Evolutionary conservation across 2,329 filamentous ascomycete genomes (phyloP), one percentile per base, ranked within the genome.

Genomic region (Sarocladium kiliense): DNA sequence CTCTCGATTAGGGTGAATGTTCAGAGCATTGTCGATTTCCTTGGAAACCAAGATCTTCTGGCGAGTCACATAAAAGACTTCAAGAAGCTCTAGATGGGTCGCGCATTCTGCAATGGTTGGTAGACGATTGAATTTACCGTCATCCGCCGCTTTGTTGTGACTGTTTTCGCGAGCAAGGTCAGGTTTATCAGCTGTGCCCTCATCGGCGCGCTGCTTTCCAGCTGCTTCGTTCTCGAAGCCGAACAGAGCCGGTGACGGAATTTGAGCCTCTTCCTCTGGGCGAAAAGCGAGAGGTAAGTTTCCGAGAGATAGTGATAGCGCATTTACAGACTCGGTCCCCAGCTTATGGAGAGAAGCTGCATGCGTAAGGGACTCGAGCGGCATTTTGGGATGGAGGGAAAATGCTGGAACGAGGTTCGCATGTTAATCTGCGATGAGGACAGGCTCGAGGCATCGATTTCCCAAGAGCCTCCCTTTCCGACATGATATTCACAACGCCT

Each of bases 1-100:
- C 45, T 53, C 55, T 5, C 59, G 61, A 0, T 26, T 10, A 26
- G 56, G 64, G 3, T 41, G 47, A 25, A 60, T 64, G 6, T 23
- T 56, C 49, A 65, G 58, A 6, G 56, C 56, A 16, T 34, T 37
- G n/a, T 62, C 64, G 0, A 67, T 23, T 0, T 56, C 55, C 6
- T 37, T 44, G 1, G 65, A 66, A 0, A 57, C 53, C 2, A 67
- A 39, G 1, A 67, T 56, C 0, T 55, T 57, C 7, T 60, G 58
- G n/a, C 76, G 76, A n/a, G 86, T 67, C 36, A 77, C 73, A 37
- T 79, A 76, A 53, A 87, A 74, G 6, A 76, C 76, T 57, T 85
- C 77, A 0, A 87, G 71, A 1, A 87, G 70, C 63, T 85, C 82
- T 12, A 87, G 71, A 64, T 87, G 84, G 5, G 76, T 74, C 23